Evolutionary conservation across 106 monocot genomes (phyloP), one percentile per base, ranked within the genome.

Genomic region (Dendrobium chrysotoxum): DNA sequence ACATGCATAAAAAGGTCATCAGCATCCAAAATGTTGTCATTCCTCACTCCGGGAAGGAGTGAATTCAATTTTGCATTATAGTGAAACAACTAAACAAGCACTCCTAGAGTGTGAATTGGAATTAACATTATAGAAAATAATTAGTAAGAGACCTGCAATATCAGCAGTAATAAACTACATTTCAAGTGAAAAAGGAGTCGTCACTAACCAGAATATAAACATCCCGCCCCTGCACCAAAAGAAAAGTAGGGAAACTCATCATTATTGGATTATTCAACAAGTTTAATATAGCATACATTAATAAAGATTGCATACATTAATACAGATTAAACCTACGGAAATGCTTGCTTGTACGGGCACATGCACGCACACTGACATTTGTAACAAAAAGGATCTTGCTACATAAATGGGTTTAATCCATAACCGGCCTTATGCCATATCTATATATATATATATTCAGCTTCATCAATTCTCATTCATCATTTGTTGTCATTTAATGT

Each of bases 151-250:
- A 23, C 61, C 4, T 7, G 23, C 61, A 61, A 23, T 5, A 61
- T 23, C 61, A 61, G 61, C 4, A 61, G 35, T 16, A 70, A 70
- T 23, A 35, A 70, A 70, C 31, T 15, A 15, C n/a, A 35, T 68
- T 68, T 68, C 28, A 68, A 30, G 30, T 30, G 28, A 75, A 44
- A 23, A 47, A 76, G 50, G 47, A 28, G 21, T 26, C 26, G 11
- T 30, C 66, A 84, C 95, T 84, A 71, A 95, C 98, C 92, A 98
- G 88, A 74, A 98, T 93, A 81, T 98, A 98, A 15, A 98, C 98
- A 87, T 98, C 95, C 39, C 98, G 87, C 4, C 95, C 98, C 98
- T 98, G 92, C 84, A 88, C 9, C 53, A 81, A 58, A 89, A 55
- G 64, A 58, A 80, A 79, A 79, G 57, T 57, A 6, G 76, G 47